phyloP scores from a whole-genome alignment of 2,329 filamentous ascomycete species.

The Fusarium liriodendri region DNA sequence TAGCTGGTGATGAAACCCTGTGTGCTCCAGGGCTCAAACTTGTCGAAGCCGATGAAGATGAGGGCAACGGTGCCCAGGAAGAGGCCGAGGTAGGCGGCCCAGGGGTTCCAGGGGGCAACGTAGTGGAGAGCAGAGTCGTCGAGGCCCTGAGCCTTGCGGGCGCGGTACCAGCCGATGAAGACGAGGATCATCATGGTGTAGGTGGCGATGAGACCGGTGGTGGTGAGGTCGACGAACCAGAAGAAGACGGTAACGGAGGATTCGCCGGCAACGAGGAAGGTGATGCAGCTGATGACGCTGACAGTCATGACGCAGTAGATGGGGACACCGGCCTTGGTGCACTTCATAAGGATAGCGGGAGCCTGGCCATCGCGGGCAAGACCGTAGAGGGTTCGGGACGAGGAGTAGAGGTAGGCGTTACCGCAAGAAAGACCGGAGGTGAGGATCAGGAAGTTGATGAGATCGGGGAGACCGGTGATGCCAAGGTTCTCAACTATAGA shows the following conservation, averaged over 20 bases:
- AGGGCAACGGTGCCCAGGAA: conserved; percentile 60
- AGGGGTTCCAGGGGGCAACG: conserved; percentile 62
- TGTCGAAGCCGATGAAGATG: conserved; percentile 67
- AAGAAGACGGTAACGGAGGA: conserved; percentile 60
- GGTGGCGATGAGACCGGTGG: conserved; percentile 67
- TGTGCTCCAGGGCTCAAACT: conserved; percentile 62
- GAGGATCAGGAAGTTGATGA: conserved; percentile 72
- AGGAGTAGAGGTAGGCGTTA: conserved; percentile 61
- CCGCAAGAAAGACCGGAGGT: conserved; percentile 59
- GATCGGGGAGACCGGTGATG: conserved; percentile 62
- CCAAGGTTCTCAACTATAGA: conserved; percentile 58
- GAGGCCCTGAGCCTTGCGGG: conserved; percentile 60
- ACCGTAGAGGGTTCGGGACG: conserved; percentile 59
- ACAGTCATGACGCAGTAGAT: conserved; percentile 64
- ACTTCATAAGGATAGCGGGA: conserved; percentile 63
- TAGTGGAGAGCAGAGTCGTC: conserved; percentile 61
- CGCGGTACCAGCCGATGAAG: conserved; percentile 59
- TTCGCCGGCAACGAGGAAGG: conserved; percentile 61
- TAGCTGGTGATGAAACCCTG: conserved; percentile 65
- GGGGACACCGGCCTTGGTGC: conserved; percentile 69
- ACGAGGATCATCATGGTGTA: conserved; percentile 58
- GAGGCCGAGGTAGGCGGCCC: conserved; percentile 61
- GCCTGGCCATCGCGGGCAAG: conserved; percentile 60
- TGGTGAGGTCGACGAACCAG: conserved; percentile 67
- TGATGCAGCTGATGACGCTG: conserved; percentile 60